Evolutionary conservation across 176 grass and related monocot species (phyloP), one percentile per base, ranked within the genome.

Genomic region (Coix lacrymajobi): DNA sequence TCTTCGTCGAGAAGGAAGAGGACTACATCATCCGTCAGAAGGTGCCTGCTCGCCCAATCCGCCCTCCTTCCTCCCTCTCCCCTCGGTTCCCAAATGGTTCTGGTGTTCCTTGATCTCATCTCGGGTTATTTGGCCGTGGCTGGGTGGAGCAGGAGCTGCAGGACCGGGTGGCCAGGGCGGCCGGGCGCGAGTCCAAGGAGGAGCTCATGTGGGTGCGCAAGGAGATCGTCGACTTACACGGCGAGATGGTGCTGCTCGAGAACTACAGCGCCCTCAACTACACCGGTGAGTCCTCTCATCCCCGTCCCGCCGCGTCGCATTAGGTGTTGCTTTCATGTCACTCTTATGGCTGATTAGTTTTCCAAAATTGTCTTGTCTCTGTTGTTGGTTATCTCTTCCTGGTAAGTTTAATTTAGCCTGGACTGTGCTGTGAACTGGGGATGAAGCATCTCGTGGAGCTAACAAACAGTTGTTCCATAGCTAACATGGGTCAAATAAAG

Each of bases 241-340:
- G 96, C 62, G 96, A 96, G 93, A 99, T 96, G 91, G 93, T 99
- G 84, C 85, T 99, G 76, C 96, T 99, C 3, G 96, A 99, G 85
- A 99, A 99, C 16, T 99, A 99, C 83, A 99, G 96, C 68, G 96
- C 96, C 19, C 93, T 96, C 70, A 99, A 99, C 54, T 99, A 96
- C 77, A 99, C 96, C 0, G 96, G 96, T 99, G 82, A 87, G 79
- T 3, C 37, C 39, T 2, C 10, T 22, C 60, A 25, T 4, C 29
- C 57, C 15, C 31, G 36, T 2, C 17, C 31, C 26, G 63, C 46
- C 51, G 62, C 81, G 33, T 68, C 30, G 31, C 13, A 37, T 40
- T n/a, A n/a, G n/a, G 4, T 45, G 52, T 66, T 78, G 65, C 49
- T 82, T 54, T 67, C 75, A 26, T 60, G 79, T 19, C n/a, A 34